phyloP scores from a whole-genome alignment of 495 filamentous ascomycete genomes.

The Daldinia decipiens region DNA sequence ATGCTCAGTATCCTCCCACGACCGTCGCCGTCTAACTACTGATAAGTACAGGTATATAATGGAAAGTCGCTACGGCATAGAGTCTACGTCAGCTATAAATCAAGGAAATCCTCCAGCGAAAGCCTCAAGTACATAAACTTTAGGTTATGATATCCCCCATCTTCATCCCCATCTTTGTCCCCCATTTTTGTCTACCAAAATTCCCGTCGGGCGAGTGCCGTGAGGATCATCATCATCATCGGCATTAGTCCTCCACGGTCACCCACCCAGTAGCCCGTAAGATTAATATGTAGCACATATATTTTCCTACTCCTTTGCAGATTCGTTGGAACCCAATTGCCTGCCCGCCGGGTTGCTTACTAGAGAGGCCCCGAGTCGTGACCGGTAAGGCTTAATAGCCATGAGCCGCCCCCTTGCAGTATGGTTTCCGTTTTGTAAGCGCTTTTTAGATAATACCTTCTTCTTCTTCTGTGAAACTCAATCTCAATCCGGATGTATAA shows the following conservation, averaged over 20 bases:
- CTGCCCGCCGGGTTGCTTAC: conserved; percentile 7
- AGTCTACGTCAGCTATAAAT: background rate
- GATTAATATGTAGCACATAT: conserved; percentile 23
- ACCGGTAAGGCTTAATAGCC: conserved; percentile 23
- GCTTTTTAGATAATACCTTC: conserved; percentile 7
- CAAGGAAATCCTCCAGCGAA: background rate
- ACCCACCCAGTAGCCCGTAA: conserved; percentile 3
- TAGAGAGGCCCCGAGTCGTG: background rate
- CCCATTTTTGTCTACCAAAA: background rate
- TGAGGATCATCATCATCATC: background rate
- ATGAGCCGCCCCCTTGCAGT: conserved; percentile 19
- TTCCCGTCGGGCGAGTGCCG: conserved; percentile 7
- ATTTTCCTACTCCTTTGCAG: background rate
- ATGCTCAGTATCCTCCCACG: background rate
- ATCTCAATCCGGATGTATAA: background rate
- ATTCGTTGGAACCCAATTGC: background rate
- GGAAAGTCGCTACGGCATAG: background rate
- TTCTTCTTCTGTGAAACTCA: conserved; percentile 10
- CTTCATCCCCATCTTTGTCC: conserved; percentile 5
- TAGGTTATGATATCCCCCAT: conserved; percentile 2
- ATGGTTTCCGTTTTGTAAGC: conserved; percentile 2
- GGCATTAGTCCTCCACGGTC: background rate
- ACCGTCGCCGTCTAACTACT: background rate
- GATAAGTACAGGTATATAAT: conserved; percentile 5
- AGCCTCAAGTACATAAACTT: background rate